Percentiles rank a stretch among this genome's conserved stretches.
These are phyloP conservation scores for Linnemannia elongata DNA, from an alignment of 192 early-diverging fungal genomes.

Conservation along the genomic window DNA sequence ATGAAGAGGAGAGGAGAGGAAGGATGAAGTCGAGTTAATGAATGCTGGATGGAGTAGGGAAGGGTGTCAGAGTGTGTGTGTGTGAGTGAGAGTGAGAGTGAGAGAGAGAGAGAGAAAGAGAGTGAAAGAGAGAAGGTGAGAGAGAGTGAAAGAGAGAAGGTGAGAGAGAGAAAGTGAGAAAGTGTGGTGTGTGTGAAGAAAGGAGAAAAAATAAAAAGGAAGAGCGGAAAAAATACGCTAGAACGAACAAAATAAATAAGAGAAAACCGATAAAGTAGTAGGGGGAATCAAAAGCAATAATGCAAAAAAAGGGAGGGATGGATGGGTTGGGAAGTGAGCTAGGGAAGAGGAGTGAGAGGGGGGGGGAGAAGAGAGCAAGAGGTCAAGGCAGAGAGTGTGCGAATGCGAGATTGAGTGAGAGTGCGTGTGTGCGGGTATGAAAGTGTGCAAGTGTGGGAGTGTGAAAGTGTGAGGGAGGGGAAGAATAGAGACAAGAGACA, in stretches of 20 bases:
- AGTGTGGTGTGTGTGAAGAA: too few species aligned
- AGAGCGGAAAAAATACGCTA: not conserved
- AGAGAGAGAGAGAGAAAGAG: not conserved
- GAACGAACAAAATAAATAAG: too few species aligned
- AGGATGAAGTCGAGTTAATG: not conserved
- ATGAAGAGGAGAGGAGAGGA: not conserved
- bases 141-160: not conserved
- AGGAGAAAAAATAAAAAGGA: not conserved
- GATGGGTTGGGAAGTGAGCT: not conserved
- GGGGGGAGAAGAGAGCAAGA: conserved; percentile 1
- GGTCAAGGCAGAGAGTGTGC: not conserved
- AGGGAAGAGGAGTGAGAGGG: not conserved
- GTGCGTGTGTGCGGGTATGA: not conserved
- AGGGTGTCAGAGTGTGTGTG: not conserved
- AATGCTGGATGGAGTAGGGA: not conserved
- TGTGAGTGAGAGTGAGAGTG: not conserved
- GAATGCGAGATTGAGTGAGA: not conserved
- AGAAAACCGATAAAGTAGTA: not conserved
- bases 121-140: not conserved
- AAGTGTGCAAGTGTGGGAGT: not conserved
- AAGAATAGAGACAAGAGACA: not conserved
- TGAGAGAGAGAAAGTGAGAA: not conserved
- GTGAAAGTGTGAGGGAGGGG: not conserved
- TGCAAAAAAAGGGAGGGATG: not conserved
- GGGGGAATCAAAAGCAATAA: not conserved